phyloP scores from a whole-genome alignment of 176 grass and related monocot genomes.

The Oryza coarctata region DNA sequence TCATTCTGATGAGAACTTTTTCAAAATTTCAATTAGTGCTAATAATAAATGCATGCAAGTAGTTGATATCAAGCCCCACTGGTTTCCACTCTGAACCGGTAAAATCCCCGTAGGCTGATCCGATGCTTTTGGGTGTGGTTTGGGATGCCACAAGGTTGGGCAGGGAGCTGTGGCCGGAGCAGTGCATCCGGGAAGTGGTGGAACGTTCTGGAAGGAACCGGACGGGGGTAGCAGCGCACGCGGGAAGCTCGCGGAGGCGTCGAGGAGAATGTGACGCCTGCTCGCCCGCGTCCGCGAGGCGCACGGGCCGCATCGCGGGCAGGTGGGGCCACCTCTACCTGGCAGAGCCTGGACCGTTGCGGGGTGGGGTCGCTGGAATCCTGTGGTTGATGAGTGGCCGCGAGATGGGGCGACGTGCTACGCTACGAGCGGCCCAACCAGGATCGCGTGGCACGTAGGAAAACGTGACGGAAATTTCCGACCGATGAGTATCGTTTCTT shows the following conservation, averaged over 20 bases:
- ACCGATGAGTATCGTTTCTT: too few species aligned
- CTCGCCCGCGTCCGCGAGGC: neutral
- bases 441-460: too few species aligned
- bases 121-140: neutral
- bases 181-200: neutral
- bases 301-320: neutral
- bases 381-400: neutral
- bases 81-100: neutral
- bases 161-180: slow-evolving; percentile 4
- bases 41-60: too few species aligned
- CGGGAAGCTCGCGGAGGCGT: slow-evolving; percentile 16
- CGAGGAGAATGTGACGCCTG: slow-evolving; percentile 9
- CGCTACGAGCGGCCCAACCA: too few species aligned
- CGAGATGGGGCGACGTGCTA: too few species aligned
- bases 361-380: neutral
- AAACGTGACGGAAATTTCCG: too few species aligned
- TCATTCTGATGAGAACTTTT: too few species aligned
- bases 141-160: neutral
- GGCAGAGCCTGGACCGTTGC: too few species aligned
- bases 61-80: neutral
- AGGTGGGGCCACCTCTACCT: neutral
- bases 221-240: neutral
- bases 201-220: slow-evolving; percentile 38
- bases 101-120: neutral
- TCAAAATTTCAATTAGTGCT: too few species aligned